phyloP scores from a whole-genome alignment of 192 early-diverging fungal genomes.

The Coemansia sp. region DNA sequence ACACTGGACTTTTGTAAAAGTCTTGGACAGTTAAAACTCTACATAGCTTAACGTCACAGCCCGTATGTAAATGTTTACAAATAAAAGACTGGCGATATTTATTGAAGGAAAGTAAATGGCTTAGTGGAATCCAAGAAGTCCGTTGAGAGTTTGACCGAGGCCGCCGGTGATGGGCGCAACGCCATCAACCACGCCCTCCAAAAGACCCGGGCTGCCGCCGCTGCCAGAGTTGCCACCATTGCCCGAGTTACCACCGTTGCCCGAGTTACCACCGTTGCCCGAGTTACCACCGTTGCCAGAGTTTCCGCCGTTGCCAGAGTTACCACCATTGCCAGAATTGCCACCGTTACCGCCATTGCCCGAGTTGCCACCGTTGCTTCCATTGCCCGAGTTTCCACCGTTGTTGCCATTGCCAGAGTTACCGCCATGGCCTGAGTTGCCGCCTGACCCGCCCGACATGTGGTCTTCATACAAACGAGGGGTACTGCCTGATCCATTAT shows the following conservation, averaged over 20 bases:
- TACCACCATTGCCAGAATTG: background rate
- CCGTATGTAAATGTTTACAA: too few relatives aligned
- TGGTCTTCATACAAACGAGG: too few relatives aligned
- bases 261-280: background rate
- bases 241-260: background rate
- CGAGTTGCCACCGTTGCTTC: background rate
- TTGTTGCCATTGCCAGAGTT: background rate
- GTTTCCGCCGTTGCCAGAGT: background rate
- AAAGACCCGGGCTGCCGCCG: slow-evolving; percentile 5
- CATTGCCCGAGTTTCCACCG: background rate
- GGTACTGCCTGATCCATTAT: too few relatives aligned
- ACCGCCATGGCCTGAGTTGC: background rate
- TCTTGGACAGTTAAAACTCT: too few relatives aligned
- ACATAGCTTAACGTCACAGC: too few relatives aligned
- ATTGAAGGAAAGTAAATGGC: background rate
- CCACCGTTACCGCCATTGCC: too few relatives aligned
- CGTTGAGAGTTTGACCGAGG: slow-evolving; percentile 8
- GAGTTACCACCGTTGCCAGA: background rate
- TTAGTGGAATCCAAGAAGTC: slow-evolving; percentile 8
- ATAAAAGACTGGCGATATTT: background rate
- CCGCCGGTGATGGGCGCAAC: slow-evolving; percentile 26
- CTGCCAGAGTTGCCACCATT: background rate
- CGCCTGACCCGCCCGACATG: too few relatives aligned
- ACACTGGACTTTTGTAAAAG: too few relatives aligned
- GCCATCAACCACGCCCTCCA: slow-evolving; percentile 21